Evolutionary conservation across 306 rosid species (phyloP), one percentile per base, ranked within the genome.

Genomic region (Oemleria cerasiformis): DNA sequence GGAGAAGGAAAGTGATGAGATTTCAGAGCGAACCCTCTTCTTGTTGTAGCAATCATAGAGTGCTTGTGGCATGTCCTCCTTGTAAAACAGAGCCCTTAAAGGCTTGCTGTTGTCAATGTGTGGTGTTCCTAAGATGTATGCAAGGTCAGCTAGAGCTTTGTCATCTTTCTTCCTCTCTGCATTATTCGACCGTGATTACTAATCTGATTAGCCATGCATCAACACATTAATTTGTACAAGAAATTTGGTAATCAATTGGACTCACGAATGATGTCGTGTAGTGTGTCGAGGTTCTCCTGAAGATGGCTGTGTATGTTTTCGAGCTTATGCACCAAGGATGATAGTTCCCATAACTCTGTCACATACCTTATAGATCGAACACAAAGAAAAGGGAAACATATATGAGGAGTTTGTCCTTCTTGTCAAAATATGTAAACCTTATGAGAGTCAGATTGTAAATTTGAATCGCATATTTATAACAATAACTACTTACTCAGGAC

Each of bases 301-400:
- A 93, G 90, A 79, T 87, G 90, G 54, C 79, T 70, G 59, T 75
- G 73, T 49, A 93, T 77, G 67, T 36, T 83, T 47, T 78, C 81
- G 5, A 88, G 81, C 84, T 84, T 88, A 63, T 88, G 88, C 2
- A 86, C 78, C 89, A 87, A 78, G 47, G 88, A 87, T 0, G 96
- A 80, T 43, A 88, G 79, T 65, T 93, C 97, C 96, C 98, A 93
- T 9, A 86, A 40, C 65, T 89, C 94, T n/a, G 85, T 59, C 48
- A 73, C 8, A 13, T 74, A 70, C 80, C 97, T 89, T 68, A 72
- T 44, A 68, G 36, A 72, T 44, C 64, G 36, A 62, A 73, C 38
- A 38, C 61, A 65, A 65, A 20, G 12, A 48, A 44, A 16, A 17
- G 42, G 13, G 25, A 38, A 60, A 47, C 62, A 23, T 34, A 30